Percentiles rank a stretch among this genome's conserved stretches.
Evolutionary conservation across 306 rosid species (phyloP).

Genomic region (Castanopsis chinensis): DNA sequence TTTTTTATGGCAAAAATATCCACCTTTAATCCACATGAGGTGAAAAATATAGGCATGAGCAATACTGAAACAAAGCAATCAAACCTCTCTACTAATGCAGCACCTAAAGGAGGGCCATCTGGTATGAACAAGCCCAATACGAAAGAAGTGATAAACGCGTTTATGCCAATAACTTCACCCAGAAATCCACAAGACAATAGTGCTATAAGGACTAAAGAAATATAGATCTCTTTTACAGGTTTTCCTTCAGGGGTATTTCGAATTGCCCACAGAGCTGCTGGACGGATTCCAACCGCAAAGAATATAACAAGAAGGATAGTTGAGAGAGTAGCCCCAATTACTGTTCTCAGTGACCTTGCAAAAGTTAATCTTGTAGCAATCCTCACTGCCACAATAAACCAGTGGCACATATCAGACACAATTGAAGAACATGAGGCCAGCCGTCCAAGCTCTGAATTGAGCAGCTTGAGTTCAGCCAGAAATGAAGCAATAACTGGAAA

Average conservation of each 20-base stretch:
- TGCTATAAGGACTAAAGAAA: constrained; percentile 28
- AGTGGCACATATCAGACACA: constrained; percentile 37
- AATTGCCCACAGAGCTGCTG: constrained; percentile 40
- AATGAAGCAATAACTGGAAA: constrained; percentile 51
- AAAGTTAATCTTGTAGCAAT: constrained; percentile 24
- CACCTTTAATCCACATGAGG: constrained; percentile 34
- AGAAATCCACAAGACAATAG: constrained; percentile 34
- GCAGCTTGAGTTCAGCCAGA: constrained; percentile 51
- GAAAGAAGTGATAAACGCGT: constrained; percentile 35
- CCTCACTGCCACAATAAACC: constrained; percentile 17
- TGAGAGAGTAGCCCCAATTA: constrained; percentile 30
- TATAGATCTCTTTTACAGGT: constrained; percentile 46
- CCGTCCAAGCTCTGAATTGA: constrained; percentile 62
- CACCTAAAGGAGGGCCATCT: constrained; percentile 68
- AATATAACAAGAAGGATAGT: constrained; percentile 24
- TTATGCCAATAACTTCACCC: constrained; percentile 49
- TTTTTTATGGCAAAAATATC: constrained; percentile 45
- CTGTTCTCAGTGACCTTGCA: constrained; percentile 27
- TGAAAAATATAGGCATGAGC: constrained; percentile 44
- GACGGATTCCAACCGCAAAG: constrained; percentile 44
- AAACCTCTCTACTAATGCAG: constrained; percentile 49
- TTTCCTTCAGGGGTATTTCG: constrained; percentile 54
- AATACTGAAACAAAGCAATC: constrained; percentile 52
- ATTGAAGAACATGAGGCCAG: constrained; percentile 56
- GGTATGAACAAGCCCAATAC: constrained; percentile 62